A percentile compares a stretch with the other conserved stretches of the same genome.
These are phyloP conservation scores for Aspergillus candidus DNA, from an alignment of 2,329 filamentous ascomycete genomes.

Conservation along the genomic window DNA sequence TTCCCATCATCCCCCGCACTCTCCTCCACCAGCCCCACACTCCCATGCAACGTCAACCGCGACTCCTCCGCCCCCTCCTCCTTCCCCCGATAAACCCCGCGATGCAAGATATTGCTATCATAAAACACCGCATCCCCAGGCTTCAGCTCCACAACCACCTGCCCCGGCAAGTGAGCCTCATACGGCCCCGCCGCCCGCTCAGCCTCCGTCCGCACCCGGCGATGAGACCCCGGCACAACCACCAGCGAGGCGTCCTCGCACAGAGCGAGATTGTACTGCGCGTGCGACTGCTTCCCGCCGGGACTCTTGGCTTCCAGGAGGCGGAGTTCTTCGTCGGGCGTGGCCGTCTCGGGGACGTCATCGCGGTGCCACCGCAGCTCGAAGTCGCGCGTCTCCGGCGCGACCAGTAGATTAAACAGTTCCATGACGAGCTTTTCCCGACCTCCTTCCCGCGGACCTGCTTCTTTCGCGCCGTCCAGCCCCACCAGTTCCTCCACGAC, in stretches of 20 bases:
- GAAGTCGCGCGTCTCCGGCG: constrained; percentile 62
- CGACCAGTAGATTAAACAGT: constrained; percentile 77
- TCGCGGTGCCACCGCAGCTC: constrained; percentile 80
- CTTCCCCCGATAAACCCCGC: constrained; percentile 39
- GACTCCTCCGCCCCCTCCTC: constrained; percentile 31
- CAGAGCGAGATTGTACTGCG: constrained; percentile 82
- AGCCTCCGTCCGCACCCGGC: constrained; percentile 59
- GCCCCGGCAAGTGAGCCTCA: constrained; percentile 55
- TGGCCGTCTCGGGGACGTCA: constrained; percentile 64
- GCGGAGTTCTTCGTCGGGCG: constrained; percentile 59
- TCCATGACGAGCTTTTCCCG: constrained; percentile 73
- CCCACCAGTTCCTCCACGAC: constrained; percentile 61
- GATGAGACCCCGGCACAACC: constrained; percentile 71
- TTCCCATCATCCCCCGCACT: constrained; percentile 20
- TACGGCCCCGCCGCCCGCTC: constrained; percentile 65
- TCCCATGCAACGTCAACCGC: constrained; percentile 40
- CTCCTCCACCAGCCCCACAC: constrained; percentile 33
- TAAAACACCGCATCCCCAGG: constrained; percentile 82
- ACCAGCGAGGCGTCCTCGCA: constrained; percentile 68
- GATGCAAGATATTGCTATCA: constrained; percentile 74
- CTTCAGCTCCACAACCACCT: constrained; percentile 60
- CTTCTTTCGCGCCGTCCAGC: constrained; percentile 9
- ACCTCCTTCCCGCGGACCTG: constrained; percentile 26
- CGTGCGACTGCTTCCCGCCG: constrained; percentile 54
- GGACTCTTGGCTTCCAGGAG: constrained; percentile 50